Conservation (phyloP, 2,329 filamentous ascomycete genomes). For the Ophiognomonia clavigignenti-juglandacearum region DNA sequence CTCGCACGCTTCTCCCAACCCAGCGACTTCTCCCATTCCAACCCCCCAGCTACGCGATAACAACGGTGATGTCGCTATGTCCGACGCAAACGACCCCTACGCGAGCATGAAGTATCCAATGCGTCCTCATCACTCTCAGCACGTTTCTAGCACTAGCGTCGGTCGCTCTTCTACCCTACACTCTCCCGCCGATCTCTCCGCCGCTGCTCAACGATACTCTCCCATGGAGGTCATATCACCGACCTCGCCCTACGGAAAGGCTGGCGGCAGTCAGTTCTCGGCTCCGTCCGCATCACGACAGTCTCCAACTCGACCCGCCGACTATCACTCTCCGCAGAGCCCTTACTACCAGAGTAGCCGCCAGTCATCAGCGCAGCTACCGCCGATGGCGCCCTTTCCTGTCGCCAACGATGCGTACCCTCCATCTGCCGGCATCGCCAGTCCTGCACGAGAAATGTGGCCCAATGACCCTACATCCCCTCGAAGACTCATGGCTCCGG, state of each 20-base stretch:
- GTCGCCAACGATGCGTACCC: conserved; percentile 68
- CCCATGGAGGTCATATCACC: conserved; percentile 90
- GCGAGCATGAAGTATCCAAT: conserved; percentile 81
- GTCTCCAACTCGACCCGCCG: conserved; percentile 69
- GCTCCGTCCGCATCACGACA: conserved; percentile 57
- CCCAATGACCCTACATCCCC: conserved; percentile 53
- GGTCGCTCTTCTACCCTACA: conserved; percentile 57
- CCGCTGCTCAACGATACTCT: conserved; percentile 87
- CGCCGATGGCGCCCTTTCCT: conserved; percentile 67
- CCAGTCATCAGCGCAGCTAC: conserved; percentile 59
- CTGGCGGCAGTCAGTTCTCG: conserved; percentile 49
- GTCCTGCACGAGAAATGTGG: conserved; percentile 58
- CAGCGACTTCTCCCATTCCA: conserved; percentile 53
- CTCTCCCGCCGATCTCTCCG: conserved; percentile 70
- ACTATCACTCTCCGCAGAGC: conserved; percentile 46
- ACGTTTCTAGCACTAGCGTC: conserved; percentile 49
- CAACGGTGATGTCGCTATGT: conserved; percentile 78
- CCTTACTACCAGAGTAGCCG: conserved; percentile 44
- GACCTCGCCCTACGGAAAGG: conserved; percentile 66
- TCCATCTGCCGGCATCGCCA: conserved; percentile 54
- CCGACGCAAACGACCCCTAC: conserved; percentile 78
- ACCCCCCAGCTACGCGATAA: conserved; percentile 62
- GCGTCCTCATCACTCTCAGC: conserved; percentile 72
- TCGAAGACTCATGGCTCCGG: conserved; percentile 43
- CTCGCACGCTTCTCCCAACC: conserved; percentile 33